Evolutionary conservation across 805 yeast species (phyloP).

Genomic region (Helenozyma baotianmanensis): DNA sequence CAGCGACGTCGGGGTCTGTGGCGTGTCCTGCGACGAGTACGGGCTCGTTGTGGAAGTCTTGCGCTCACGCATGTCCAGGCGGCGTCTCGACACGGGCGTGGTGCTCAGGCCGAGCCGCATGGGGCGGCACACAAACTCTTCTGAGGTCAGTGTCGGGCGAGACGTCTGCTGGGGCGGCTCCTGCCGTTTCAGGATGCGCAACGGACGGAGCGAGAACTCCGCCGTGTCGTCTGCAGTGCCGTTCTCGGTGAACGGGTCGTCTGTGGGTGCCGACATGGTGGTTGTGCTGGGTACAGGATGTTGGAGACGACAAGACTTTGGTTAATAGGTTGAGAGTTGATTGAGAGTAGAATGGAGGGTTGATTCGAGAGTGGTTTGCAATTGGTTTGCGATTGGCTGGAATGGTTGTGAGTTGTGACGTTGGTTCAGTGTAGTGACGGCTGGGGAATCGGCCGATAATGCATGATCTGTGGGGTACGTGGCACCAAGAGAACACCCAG

Average conservation of each 20-base stretch:
- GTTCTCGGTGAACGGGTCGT: not conserved
- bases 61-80: too few species aligned
- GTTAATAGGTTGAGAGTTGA: too few species aligned
- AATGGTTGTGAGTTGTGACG: too few species aligned
- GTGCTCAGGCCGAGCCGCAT: slow-evolving; percentile 24
- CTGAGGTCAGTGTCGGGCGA: slow-evolving; percentile 5
- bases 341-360: too few species aligned
- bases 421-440: too few species aligned
- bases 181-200: slow-evolving; percentile 11
- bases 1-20: not conserved
- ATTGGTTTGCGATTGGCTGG: too few species aligned
- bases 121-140: slow-evolving; percentile 37
- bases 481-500: too few species aligned
- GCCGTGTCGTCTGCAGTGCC: not conserved
- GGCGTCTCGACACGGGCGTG: not conserved
- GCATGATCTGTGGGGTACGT: too few species aligned
- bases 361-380: too few species aligned
- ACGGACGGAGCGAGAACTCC: slow-evolving; percentile 12
- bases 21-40: not conserved
- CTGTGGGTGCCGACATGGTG: not conserved
- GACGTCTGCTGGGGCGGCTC: not conserved
- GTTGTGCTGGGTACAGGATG: not conserved
- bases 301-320: too few species aligned
- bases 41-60: too few species aligned
- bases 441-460: too few species aligned